A percentile compares a stretch with the other conserved stretches of the same genome.
Conservation (phyloP, 179 eudicot genomes). For the Pouteria campechiana region DNA sequence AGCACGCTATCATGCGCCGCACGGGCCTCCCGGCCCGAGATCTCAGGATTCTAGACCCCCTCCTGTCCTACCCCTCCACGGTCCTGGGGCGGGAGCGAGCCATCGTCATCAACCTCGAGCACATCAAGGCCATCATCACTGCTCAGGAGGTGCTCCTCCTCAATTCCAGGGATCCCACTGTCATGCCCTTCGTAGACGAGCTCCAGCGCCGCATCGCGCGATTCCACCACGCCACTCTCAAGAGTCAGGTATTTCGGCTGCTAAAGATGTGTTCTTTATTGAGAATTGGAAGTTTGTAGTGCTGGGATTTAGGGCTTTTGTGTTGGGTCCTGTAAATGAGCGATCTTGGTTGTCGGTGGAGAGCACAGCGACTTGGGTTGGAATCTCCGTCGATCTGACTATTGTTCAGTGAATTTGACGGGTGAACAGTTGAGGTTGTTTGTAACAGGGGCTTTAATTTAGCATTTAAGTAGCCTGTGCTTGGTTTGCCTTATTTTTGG, state of each 20-base stretch:
- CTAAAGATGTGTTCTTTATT: not conserved
- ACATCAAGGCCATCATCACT: slow-evolving; percentile 86
- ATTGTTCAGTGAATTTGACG: no score
- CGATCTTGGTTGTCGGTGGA: no score
- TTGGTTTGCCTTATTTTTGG: no score
- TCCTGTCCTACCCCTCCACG: slow-evolving; percentile 83
- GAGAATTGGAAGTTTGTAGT: slow-evolving; percentile 1
- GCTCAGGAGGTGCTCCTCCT: slow-evolving; percentile 80
- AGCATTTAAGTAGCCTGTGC: no score
- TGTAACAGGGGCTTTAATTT: no score
- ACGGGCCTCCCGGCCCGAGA: slow-evolving; percentile 94
- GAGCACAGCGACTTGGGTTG: no score
- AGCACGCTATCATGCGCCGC: slow-evolving; percentile 84
- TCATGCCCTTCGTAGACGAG: slow-evolving; percentile 77
- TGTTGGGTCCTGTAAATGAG: no score
- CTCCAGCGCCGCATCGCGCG: slow-evolving; percentile 55
- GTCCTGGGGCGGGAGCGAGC: slow-evolving; percentile 88
- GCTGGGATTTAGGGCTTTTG: no score
- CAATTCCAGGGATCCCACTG: slow-evolving; percentile 82
- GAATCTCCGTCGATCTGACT: no score
- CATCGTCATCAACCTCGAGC: slow-evolving; percentile 88
- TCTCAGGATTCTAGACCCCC: slow-evolving; percentile 83
- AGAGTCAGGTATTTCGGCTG: slow-evolving; percentile 37
- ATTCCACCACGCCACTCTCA: slow-evolving; percentile 53
- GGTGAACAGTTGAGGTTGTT: no score